phyloP scores from a whole-genome alignment of 2,329 filamentous ascomycete genomes.

The Botrytis paeoniae region DNA sequence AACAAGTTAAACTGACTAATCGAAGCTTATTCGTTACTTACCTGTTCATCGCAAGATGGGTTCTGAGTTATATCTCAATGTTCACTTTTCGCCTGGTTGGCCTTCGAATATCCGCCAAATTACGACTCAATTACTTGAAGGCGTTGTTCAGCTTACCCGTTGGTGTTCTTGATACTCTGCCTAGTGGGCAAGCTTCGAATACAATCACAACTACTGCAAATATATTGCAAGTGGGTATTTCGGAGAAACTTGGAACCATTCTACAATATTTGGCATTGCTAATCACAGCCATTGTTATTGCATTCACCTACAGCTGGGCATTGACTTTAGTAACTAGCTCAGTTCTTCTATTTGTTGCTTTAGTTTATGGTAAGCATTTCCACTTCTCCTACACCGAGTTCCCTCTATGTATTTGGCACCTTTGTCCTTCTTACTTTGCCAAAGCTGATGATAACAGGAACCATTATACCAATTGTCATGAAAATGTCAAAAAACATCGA shows the following conservation, averaged over 20 bases:
- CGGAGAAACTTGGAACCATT: slow-evolving; percentile 59
- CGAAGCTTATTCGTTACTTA: slow-evolving; percentile 64
- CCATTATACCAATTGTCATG: slow-evolving; percentile 54
- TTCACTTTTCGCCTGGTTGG: slow-evolving; percentile 61
- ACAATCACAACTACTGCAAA: slow-evolving; percentile 64
- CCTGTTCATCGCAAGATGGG: slow-evolving; percentile 65
- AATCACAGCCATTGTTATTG: slow-evolving; percentile 51
- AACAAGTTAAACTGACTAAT: not conserved
- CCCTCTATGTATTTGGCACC: not conserved
- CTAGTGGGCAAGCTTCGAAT: slow-evolving; percentile 42
- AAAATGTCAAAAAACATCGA: slow-evolving; percentile 47
- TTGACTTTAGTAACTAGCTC: slow-evolving; percentile 58
- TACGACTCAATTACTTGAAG: slow-evolving; percentile 63
- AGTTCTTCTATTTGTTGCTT: slow-evolving; percentile 53
- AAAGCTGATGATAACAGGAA: not conserved
- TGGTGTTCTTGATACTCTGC: slow-evolving; percentile 64
- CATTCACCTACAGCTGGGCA: slow-evolving; percentile 57
- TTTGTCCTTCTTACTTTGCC: not conserved
- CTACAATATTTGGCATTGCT: slow-evolving; percentile 55
- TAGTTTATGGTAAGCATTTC: slow-evolving; percentile 42
- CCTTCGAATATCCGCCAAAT: slow-evolving; percentile 57
- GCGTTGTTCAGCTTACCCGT: slow-evolving; percentile 64
- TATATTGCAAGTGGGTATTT: slow-evolving; percentile 61
- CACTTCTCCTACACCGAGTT: not conserved
- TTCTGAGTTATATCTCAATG: slow-evolving; percentile 60